Evolutionary conservation across 768 basidiomycete genomes (phyloP), one percentile per base, ranked within the genome.

Genomic region (Lyophyllum shimeji): DNA sequence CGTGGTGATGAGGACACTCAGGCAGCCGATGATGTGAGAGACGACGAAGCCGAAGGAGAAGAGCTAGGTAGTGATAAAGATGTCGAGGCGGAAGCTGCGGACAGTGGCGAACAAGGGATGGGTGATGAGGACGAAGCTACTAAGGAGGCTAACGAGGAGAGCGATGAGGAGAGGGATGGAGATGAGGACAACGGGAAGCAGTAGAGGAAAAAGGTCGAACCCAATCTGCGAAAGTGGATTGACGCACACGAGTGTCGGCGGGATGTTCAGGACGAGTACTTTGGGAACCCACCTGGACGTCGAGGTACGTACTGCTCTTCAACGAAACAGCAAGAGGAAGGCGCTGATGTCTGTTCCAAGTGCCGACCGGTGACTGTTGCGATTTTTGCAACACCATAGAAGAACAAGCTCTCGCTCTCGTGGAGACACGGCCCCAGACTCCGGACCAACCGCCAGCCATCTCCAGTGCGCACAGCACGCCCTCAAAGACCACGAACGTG

Each of bases 141-240:
- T 2, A 40, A 39, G 12, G 21, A 21, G n/a, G 13, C 21, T 15
- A 23, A 52, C 6, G 42, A 43, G 7, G 7, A 33, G 4, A 17
- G 21, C 13, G 39, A 42, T 39, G 24, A 25, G 8, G n/a, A 52
- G 25, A 24, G 44, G 50, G 50, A 21, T 42, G 50, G 25, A 5
- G 17, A 43, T 24, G 49, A 39, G 12, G 64, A 63, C 2, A 47
- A 58, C 21, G 62, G 53, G 2, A 51, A 47, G 44, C 62, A 61
- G 15, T 72, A 63, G 64, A 54, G 20, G 12, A 73, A 73, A 57
- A 68, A 67, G 20, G 67, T 75, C 0, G 72, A 76, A 29, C 58
- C 61, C 1, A 54, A 50, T 7, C 45, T 75, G 49, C 60, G 69
- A 0, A 50, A 50, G 25, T 75, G 68, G 63, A 69, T 75, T 21